These are phyloP conservation scores for Pyrenochaeta sp. DNA, from an alignment of 2,329 filamentous ascomycete species.

Conservation along the genomic window DNA sequence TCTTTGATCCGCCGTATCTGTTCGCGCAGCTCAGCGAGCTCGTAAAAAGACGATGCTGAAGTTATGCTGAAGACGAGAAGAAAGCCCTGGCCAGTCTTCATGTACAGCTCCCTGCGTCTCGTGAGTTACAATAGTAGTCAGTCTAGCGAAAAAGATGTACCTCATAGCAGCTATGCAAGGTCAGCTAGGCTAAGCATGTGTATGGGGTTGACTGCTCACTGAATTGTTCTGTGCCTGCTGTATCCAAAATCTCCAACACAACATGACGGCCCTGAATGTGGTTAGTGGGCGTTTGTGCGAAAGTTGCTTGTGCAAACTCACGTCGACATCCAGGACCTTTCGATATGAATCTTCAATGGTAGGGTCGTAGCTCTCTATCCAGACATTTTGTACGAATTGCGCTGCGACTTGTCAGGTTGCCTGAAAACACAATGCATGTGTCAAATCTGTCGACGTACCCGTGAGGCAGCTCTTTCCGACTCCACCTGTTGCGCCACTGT, in stretches of 20 bases:
- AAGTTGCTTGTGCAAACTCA: slow-evolving; percentile 58
- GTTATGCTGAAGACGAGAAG: slow-evolving; percentile 93
- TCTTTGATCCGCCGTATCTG: slow-evolving; percentile 93
- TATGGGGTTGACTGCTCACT: slow-evolving; percentile 64
- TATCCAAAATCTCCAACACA: slow-evolving; percentile 90
- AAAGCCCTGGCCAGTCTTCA: slow-evolving; percentile 93
- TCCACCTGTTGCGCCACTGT: slow-evolving; percentile 67
- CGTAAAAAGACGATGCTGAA: slow-evolving; percentile 80
- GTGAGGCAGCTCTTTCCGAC: slow-evolving; percentile 94
- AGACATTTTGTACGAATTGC: slow-evolving; percentile 93
- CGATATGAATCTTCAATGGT: slow-evolving; percentile 70
- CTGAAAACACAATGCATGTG: background rate
- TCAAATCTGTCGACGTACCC: slow-evolving; percentile 62
- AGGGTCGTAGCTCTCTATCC: slow-evolving; percentile 79
- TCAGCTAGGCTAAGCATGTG: slow-evolving; percentile 21
- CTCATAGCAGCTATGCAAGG: slow-evolving; percentile 43
- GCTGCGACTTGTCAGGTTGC: slow-evolving; percentile 55
- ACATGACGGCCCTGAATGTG: slow-evolving; percentile 78
- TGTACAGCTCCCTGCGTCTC: slow-evolving; percentile 60
- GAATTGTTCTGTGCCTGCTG: slow-evolving; percentile 91
- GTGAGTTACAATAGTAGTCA: slow-evolving; percentile 18
- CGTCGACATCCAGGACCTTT: slow-evolving; percentile 77
- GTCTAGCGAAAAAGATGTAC: slow-evolving; percentile 31
- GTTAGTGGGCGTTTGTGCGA: slow-evolving; percentile 14
- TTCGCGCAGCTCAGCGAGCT: slow-evolving; percentile 82